These are phyloP conservation scores for Salix arbutifolia DNA, from an alignment of 345 rosid genomes.

Conservation along the genomic window DNA sequence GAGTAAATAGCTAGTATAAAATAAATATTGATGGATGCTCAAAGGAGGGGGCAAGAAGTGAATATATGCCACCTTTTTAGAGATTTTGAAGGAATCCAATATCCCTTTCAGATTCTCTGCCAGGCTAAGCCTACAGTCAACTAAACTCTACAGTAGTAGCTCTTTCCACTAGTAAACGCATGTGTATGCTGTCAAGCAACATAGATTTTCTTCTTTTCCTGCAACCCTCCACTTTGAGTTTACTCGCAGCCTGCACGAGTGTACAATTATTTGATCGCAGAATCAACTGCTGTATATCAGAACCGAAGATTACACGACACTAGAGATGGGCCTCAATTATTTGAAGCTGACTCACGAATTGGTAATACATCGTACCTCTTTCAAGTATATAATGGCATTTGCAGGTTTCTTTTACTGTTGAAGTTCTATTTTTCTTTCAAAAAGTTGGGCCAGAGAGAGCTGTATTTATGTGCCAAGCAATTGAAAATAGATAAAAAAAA, in stretches of 20 bases:
- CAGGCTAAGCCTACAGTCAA: background rate
- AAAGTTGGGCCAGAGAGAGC: background rate
- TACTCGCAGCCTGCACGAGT: background rate
- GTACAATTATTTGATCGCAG: background rate
- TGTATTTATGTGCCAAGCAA: background rate
- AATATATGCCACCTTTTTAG: background rate
- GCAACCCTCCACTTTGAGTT: background rate
- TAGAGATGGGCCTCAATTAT: background rate
- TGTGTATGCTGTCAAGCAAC: too few relatives aligned
- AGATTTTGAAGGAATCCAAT: background rate
- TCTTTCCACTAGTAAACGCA: background rate
- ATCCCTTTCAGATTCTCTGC: background rate
- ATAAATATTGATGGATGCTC: background rate
- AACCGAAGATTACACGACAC: background rate
- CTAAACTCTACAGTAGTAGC: background rate
- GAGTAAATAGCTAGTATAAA: too few relatives aligned
- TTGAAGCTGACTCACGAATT: background rate
- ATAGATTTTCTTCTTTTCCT: too few relatives aligned
- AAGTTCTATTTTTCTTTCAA: background rate
- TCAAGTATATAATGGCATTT: background rate
- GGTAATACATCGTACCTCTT: background rate
- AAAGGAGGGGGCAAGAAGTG: background rate
- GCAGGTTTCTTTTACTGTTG: background rate
- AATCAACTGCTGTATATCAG: background rate
- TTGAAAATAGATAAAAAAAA: too few relatives aligned